Evolutionary conservation across 1,284 basidiomycete species (phyloP).

Genomic region (Exsudoporus floridanus): DNA sequence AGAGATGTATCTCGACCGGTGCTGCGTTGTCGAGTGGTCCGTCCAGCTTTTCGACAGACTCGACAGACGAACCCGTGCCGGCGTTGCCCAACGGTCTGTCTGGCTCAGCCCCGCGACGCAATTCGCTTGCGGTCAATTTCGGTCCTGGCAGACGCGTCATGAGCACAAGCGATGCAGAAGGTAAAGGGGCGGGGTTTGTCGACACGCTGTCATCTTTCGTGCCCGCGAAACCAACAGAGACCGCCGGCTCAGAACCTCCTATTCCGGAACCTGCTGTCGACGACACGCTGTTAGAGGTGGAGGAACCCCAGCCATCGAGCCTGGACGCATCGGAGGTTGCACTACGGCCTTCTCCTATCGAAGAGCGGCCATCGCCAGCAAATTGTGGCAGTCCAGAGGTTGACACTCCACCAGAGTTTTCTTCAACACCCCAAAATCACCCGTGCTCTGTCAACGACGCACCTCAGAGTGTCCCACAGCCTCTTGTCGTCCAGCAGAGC

Average conservation of each 20-base stretch:
- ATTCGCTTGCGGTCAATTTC: conserved; percentile 31
- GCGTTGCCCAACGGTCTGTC: conserved; percentile 19
- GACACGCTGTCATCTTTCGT: conserved; percentile 1
- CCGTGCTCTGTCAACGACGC: conserved; percentile 1
- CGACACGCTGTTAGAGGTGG: not conserved
- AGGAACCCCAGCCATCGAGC: not conserved
- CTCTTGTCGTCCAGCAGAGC: not conserved
- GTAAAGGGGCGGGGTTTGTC: not conserved
- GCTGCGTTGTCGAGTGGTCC: conserved; percentile 15
- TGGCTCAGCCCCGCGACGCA: conserved; percentile 19
- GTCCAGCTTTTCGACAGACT: conserved; percentile 12
- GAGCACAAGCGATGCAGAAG: conserved; percentile 15
- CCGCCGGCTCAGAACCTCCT: not conserved
- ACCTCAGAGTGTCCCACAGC: conserved; percentile 2
- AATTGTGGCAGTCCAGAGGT: not conserved
- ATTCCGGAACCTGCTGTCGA: not conserved
- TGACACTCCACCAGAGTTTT: not conserved
- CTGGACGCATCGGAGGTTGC: not conserved
- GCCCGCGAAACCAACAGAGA: conserved; percentile 11
- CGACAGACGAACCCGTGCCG: conserved; percentile 28
- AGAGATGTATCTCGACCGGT: conserved; percentile 35
- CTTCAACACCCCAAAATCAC: not conserved
- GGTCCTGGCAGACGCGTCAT: conserved; percentile 18
- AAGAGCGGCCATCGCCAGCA: not conserved
- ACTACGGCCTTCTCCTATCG: not conserved